Evolutionary conservation across 2,329 filamentous ascomycete genomes (phyloP), one percentile per base, ranked within the genome.

Genomic region (Penicillium sp.): DNA sequence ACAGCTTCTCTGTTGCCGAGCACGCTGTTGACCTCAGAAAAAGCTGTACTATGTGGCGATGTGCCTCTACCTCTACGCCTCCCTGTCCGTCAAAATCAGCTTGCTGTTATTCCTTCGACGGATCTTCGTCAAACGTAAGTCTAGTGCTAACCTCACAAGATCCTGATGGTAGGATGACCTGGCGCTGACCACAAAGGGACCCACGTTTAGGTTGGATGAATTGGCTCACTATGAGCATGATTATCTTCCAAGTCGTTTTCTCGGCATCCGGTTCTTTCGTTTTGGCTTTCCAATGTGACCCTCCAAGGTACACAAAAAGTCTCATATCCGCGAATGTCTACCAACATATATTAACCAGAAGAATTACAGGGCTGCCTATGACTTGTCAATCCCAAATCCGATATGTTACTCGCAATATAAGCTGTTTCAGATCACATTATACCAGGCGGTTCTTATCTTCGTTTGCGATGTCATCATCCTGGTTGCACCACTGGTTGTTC

Each of bases 21-120:
- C n/a, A 29, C 9, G 10, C 21, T 11, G n/a, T 25, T 50, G 7
- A 50, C 23, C 2, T 40, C 1, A 2, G 16, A 11, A 11, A 33
- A n/a, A 57, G 55, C 50, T 57, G 10, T 57, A 57, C n/a, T 57
- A 57, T 38, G 49, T 41, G 19, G 55, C 55, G 9, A 57, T 57
- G 55, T 57, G 55, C n/a, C 2, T 57, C 3, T 57, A 57, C 13
- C 55, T 57, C 21, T 57, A 53, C 8, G 31, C 49, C 7, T 57
- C 55, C 4, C 13, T 57, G 11, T 44, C 49, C 5, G 55, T 57
- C 1, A 57, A 57, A 23, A 11, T 53, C 0, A 57, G 55, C 44
- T 31, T 57, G 29, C 23, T 57, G 25, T 4, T 57, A 21, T 57
- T 57, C n/a, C 16, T 57, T 19, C 49, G 50, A 23, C 49, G 55